Evolutionary conservation across 2,329 filamentous ascomycete species (phyloP), one percentile per base, ranked within the genome.

Genomic region (Colletotrichum tofieldiae): DNA sequence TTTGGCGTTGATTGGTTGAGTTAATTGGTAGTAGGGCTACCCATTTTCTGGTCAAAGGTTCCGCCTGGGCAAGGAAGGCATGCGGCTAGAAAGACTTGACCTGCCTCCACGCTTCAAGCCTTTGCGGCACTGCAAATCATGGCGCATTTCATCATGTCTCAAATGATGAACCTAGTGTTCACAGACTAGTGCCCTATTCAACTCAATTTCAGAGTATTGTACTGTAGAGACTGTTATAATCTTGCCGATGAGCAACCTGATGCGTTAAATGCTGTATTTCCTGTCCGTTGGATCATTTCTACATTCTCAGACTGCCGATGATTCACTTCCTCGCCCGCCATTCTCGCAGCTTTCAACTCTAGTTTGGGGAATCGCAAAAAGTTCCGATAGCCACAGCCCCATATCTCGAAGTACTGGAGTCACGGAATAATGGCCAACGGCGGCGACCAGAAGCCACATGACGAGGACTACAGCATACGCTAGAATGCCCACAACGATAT

Each of bases 341-440:
- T 37, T 9, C 35, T 37, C 35, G 35, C 5, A 37, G 35, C 6
- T 37, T 37, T 1, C 12, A 16, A 5, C 47, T 60, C 76, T 76
- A 62, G 9, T 3, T 4, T 6, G 7, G 7, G 14, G 3, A 29
- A 1, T 5, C 14, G 20, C 9, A 6, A 29, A 1, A 5, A 7
- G 26, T 3, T 29, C 16, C 8, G 26, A 29, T 18, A 52, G 14
- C 49, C 49, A 52, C 16, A 52, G 49, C 14, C 49, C 16, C 7
- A 32, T 4, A 1, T 52, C 49, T 32, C 49, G 12, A 3, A 32
- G 1, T 1, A 52, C 26, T 7, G 49, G 49, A 23, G 2, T 29
- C 16, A 52, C 49, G 16, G 49, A 26, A 26, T 52, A 32, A 14
- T 52, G 16, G 14, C 26, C 26, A 2, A 52, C 49, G 8, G 49